Percentiles rank a stretch among this genome's conserved stretches.
Evolutionary conservation across 139 green algal genomes (phyloP).

Genomic region (Edaphochlamys debaryana): DNA sequence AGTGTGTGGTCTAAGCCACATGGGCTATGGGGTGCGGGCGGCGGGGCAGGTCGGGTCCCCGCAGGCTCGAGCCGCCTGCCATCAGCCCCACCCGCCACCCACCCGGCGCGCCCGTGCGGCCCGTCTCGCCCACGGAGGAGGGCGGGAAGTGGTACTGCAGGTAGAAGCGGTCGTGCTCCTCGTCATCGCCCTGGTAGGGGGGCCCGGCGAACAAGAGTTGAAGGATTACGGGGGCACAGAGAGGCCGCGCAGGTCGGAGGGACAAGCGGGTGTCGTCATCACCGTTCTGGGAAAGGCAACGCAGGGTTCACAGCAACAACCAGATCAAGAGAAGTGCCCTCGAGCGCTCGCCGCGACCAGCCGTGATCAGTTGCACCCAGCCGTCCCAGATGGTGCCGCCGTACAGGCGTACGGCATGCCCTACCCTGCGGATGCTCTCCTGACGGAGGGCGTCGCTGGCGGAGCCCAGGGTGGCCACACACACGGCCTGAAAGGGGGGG

Average conservation of each 20-base stretch:
- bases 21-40: too few species aligned
- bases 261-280: background rate
- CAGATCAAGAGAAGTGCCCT: too few species aligned
- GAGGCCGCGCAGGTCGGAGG: background rate
- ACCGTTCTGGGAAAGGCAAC: too few species aligned
- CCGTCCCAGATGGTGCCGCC: too few species aligned
- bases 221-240: background rate
- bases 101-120: constrained; percentile 71
- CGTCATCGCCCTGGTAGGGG: constrained; percentile 31
- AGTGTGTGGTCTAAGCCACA: too few species aligned
- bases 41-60: too few species aligned
- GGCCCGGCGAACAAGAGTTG: background rate
- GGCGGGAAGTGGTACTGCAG: constrained; percentile 99
- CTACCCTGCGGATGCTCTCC: constrained; percentile 63
- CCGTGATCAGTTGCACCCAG: too few species aligned
- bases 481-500: constrained; percentile 62
- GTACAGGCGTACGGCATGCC: too few species aligned
- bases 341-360: too few species aligned
- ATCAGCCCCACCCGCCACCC: too few species aligned
- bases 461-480: constrained; percentile 82
- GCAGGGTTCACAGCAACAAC: too few species aligned
- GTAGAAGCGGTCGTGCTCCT: constrained; percentile 86
- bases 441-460: constrained; percentile 63
- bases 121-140: constrained; percentile 91
- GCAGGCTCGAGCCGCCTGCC: too few species aligned